These are phyloP conservation scores for Pythium periplocum DNA, from an alignment of 352 stramenopile species.

Conservation along the genomic window DNA sequence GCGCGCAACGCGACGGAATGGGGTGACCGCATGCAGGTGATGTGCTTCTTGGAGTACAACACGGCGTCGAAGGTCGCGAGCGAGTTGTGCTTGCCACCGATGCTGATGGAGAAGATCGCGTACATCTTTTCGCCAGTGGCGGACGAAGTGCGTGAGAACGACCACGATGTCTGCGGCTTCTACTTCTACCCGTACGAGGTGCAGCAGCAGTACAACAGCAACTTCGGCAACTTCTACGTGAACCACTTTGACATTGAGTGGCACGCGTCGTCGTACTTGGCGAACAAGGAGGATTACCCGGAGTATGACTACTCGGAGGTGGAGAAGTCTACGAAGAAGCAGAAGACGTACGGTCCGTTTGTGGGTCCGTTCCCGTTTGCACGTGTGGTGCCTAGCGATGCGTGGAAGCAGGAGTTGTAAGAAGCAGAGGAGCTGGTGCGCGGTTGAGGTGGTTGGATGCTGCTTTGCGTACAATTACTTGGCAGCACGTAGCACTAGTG, in stretches of 20 bases:
- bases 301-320: slow-evolving; percentile 59
- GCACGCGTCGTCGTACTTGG: slow-evolving; percentile 57
- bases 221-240: slow-evolving; percentile 65
- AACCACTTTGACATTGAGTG: slow-evolving; percentile 70
- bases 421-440: no score
- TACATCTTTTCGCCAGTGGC: slow-evolving; percentile 49
- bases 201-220: slow-evolving; percentile 41
- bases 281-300: slow-evolving; percentile 43
- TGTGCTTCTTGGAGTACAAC: slow-evolving; percentile 74
- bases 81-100: slow-evolving; percentile 55
- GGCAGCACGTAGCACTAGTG: no score
- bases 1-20: slow-evolving; percentile 54
- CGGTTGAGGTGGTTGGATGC: no score
- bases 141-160: slow-evolving; percentile 46
- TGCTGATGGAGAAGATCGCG: slow-evolving; percentile 50
- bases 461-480: no score
- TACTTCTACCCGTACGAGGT: slow-evolving; percentile 78
- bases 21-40: slow-evolving; percentile 58
- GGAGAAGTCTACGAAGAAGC: slow-evolving; percentile 49
- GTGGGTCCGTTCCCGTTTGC: slow-evolving; percentile 66
- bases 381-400: slow-evolving; percentile 38
- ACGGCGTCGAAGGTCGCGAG: slow-evolving; percentile 30
- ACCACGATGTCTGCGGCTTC: slow-evolving; percentile 62
- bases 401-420: slow-evolving; percentile 14
- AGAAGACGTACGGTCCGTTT: slow-evolving; percentile 55